Conservation (phyloP, 2,329 filamentous ascomycete genomes). For the Fusarium lyarnte region DNA sequence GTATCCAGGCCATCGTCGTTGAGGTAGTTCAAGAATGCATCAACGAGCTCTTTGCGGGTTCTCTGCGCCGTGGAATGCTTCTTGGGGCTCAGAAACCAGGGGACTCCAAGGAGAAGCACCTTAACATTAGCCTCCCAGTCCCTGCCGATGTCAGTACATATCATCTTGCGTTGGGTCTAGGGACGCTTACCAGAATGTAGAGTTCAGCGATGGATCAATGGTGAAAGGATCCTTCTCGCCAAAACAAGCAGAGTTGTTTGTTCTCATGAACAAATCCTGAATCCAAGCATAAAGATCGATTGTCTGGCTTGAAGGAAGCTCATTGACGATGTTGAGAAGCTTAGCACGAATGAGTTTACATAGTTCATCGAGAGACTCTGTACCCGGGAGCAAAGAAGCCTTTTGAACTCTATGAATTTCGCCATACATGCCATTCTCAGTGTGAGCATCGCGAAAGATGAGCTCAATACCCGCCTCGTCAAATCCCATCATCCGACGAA, state of each 20-base stretch:
- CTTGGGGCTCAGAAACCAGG: conserved; percentile 30
- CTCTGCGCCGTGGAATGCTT: conserved; percentile 10
- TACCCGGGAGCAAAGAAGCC: conserved; percentile 27
- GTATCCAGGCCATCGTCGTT: conserved; percentile 7
- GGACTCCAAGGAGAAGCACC: conserved; percentile 20
- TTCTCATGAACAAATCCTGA: conserved; percentile 30
- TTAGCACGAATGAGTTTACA: conserved; percentile 19
- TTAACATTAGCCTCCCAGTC: conserved; percentile 34
- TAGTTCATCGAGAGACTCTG: conserved; percentile 18
- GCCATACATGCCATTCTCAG: conserved; percentile 37
- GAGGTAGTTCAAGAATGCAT: conserved; percentile 21
- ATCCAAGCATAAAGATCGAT: conserved; percentile 30
- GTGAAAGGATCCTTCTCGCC: conserved; percentile 31
- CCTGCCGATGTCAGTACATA: not conserved
- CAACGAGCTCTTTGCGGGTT: conserved; percentile 22
- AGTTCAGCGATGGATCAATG: not conserved
- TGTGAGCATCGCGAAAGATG: conserved; percentile 36
- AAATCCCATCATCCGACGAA: conserved; percentile 36
- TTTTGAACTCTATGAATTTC: conserved; percentile 35
- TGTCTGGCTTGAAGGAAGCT: conserved; percentile 1
- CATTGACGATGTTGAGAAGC: conserved; percentile 7
- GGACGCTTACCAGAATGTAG: conserved; percentile 19
- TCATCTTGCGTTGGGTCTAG: rapidly evolving
- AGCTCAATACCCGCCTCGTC: conserved; percentile 33
- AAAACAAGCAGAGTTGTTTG: conserved; percentile 36